These are phyloP conservation scores for Oryza glumipatula DNA, from an alignment of 176 grass and related monocot genomes.

Conservation along the genomic window DNA sequence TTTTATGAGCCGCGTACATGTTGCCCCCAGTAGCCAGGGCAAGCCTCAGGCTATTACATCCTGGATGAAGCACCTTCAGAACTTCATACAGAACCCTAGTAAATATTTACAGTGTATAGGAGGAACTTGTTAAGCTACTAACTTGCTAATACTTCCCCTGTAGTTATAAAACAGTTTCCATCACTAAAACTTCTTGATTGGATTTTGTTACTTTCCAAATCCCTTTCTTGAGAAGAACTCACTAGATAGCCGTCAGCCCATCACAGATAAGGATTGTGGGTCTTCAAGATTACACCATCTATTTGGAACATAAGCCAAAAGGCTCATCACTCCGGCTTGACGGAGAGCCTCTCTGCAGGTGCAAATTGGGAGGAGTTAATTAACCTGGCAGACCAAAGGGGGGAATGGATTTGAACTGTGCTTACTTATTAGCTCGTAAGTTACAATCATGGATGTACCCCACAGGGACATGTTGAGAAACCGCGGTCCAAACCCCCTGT, in stretches of 20 bases:
- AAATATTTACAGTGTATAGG: slow-evolving; percentile 29
- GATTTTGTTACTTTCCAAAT: neutral
- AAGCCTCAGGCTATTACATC: slow-evolving; percentile 16
- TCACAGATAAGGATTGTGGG: neutral
- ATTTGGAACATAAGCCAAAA: neutral
- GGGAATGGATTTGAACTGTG: neutral
- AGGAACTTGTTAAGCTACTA: slow-evolving; percentile 18
- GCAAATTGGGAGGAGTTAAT: neutral
- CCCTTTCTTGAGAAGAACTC: neutral
- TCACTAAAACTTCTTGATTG: neutral
- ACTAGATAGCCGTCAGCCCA: neutral
- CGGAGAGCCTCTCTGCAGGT: slow-evolving; percentile 72
- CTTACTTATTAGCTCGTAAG: slow-evolving; percentile 97
- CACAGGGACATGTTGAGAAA: slow-evolving; percentile 98
- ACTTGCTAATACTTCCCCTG: neutral
- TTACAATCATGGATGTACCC: slow-evolving; percentile 99
- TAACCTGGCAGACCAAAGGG: neutral
- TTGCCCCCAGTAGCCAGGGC: slow-evolving; percentile 16
- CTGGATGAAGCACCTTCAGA: neutral
- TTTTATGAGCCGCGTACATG: neutral
- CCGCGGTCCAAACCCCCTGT: slow-evolving; percentile 89
- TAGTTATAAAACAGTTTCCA: neutral
- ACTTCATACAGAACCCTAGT: slow-evolving; percentile 10
- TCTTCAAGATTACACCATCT: neutral
- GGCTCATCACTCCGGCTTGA: neutral